phyloP scores from a whole-genome alignment of 2,329 filamentous ascomycete genomes.

The Penicillium griseofulvum region DNA sequence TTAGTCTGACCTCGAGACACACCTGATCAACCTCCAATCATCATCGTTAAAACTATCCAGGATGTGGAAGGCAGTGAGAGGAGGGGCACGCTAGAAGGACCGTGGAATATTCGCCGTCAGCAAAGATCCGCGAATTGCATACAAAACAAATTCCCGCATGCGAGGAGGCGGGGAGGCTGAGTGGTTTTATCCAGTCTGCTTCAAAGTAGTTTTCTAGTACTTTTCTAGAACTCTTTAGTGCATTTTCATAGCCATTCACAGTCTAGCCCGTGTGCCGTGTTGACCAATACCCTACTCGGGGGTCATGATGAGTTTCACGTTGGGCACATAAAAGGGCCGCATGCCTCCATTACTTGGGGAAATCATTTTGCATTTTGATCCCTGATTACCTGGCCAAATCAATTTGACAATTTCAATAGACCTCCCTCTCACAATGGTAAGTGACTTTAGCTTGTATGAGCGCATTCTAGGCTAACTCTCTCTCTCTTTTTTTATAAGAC shows the following conservation, averaged over 20 bases:
- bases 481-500: slow-evolving; percentile 14
- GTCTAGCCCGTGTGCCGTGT: slow-evolving; percentile 3
- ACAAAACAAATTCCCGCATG: slow-evolving; percentile 24
- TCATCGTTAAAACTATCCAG: not conserved
- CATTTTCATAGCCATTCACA: not conserved
- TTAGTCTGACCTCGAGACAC: not conserved
- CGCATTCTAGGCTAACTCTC: slow-evolving; percentile 11
- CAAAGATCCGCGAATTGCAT: slow-evolving; percentile 15
- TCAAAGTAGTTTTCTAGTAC: slow-evolving; percentile 3
- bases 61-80: not conserved
- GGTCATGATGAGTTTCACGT: slow-evolving; percentile 2
- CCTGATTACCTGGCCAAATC: not conserved
- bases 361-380: slow-evolving; percentile 1
- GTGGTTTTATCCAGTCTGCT: slow-evolving; percentile 7
- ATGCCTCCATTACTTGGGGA: not conserved
- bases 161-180: slow-evolving; percentile 17
- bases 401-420: not conserved
- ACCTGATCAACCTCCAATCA: slow-evolving; percentile 3
- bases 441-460: not conserved
- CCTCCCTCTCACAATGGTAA: slow-evolving; percentile 19
- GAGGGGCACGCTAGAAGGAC: slow-evolving; percentile 22
- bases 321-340: slow-evolving; percentile 8
- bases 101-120: slow-evolving; percentile 17
- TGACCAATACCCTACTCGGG: not conserved
- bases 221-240: slow-evolving; percentile 8